Evolutionary conservation across 202 grass and related monocot species (phyloP).

Genomic region (Thinopyrum obtusiflorum): DNA sequence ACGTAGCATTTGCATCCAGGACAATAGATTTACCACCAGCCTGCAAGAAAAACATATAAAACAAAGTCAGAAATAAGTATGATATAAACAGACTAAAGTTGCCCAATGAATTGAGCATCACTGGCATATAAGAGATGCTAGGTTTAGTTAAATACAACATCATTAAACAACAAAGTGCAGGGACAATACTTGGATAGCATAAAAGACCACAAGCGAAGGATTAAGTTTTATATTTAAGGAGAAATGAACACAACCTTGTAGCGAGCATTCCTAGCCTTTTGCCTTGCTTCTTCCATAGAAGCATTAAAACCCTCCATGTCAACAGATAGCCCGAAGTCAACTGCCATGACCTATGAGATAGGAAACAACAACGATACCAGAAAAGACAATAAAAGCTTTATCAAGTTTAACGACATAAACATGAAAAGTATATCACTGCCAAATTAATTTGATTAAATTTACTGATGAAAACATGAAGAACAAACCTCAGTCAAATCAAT

Average conservation of each 20-base stretch:
- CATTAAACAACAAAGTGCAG: not conserved
- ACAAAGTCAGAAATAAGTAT: not conserved
- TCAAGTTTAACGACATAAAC: slow-evolving; percentile 13
- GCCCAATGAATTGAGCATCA: not conserved
- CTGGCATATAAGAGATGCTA: not conserved
- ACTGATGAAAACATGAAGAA: slow-evolving; percentile 22
- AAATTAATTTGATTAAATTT: slow-evolving; percentile 60
- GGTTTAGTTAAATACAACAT: slow-evolving; percentile 5
- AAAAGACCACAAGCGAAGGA: not conserved
- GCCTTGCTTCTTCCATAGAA: slow-evolving; percentile 92
- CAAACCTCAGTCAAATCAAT: slow-evolving; percentile 96
- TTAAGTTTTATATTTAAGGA: not conserved
- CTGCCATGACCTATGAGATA: slow-evolving; percentile 73
- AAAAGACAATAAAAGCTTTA: not conserved
- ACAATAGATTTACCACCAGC: slow-evolving; percentile 64
- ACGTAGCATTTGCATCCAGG: slow-evolving; percentile 87
- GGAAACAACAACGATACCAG: slow-evolving; percentile 17
- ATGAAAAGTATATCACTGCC: slow-evolving; percentile 47
- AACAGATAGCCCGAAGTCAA: slow-evolving; percentile 74
- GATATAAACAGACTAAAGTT: not conserved
- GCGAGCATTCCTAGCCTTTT: slow-evolving; percentile 88
- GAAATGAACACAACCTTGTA: slow-evolving; percentile 59
- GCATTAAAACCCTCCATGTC: slow-evolving; percentile 79
- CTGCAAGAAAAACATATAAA: slow-evolving; percentile 32
- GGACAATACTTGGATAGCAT: slow-evolving; percentile 2